Conservation (phyloP, 495 filamentous ascomycete species). For the Jackrogersella multiformis region DNA sequence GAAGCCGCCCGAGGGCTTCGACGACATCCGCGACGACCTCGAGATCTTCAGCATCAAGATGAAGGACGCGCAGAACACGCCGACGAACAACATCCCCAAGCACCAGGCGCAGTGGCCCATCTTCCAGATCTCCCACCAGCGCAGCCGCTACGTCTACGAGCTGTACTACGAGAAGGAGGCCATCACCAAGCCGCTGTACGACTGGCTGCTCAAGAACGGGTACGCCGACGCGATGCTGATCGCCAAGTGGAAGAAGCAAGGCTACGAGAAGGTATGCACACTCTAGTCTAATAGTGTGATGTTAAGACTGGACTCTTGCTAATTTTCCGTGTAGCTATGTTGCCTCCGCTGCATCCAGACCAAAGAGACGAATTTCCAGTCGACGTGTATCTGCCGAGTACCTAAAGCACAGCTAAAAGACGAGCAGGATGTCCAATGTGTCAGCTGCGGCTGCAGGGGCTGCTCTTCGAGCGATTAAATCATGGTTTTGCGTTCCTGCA, state of each 20-base stretch:
- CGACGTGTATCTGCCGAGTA: constrained; percentile 96
- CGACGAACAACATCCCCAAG: constrained; percentile 64
- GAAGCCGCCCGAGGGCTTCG: constrained; percentile 93
- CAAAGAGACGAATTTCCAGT: constrained; percentile 98
- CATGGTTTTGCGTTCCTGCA: constrained; percentile 3
- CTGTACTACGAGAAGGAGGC: constrained; percentile 98
- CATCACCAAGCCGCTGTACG: constrained; percentile 89
- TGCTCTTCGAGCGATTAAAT: constrained; percentile 84
- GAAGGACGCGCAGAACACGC: constrained; percentile 92
- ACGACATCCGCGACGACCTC: constrained; percentile 95
- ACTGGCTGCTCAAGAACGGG: constrained; percentile 95
- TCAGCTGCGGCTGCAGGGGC: constrained; percentile 94
- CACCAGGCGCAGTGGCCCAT: constrained; percentile 95
- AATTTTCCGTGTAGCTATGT: constrained; percentile 68
- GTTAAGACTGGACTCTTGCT: neutral
- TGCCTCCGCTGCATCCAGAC: constrained; percentile 97
- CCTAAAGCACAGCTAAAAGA: constrained; percentile 92
- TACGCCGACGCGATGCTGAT: constrained; percentile 96
- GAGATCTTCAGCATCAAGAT: constrained; percentile 97
- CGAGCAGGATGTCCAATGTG: constrained; percentile 88
- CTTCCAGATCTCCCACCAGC: constrained; percentile 96
- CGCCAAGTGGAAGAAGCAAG: constrained; percentile 99
- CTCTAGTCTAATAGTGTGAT: neutral
- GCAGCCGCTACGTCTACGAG: constrained; percentile 93
- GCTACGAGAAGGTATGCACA: constrained; percentile 87